Evolutionary conservation across 2,329 filamentous ascomycete species (phyloP).

Genomic region (Hymenoscyphus scutula): DNA sequence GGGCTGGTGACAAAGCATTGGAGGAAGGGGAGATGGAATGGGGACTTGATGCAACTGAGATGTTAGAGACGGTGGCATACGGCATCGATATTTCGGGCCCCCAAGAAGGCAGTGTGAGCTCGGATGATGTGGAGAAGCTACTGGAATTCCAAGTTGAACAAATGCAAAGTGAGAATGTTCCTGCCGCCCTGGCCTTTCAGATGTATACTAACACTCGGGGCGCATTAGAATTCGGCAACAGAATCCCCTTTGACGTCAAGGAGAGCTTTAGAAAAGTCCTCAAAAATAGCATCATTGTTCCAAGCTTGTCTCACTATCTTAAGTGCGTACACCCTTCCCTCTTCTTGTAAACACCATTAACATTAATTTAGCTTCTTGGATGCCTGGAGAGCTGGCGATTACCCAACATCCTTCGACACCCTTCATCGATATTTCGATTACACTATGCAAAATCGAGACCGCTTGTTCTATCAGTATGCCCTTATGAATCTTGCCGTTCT

Average conservation of each 20-base stretch:
- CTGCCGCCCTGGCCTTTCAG: background rate
- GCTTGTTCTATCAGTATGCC: constrained; percentile 90
- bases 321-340: constrained; percentile 45
- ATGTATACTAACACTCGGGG: constrained; percentile 24
- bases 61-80: constrained; percentile 35
- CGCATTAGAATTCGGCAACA: constrained; percentile 64
- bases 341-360: constrained; percentile 17
- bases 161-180: constrained; percentile 66
- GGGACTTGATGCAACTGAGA: constrained; percentile 47
- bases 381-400: constrained; percentile 87
- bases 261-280: constrained; percentile 68
- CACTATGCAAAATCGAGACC: constrained; percentile 80
- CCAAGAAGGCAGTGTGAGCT: constrained; percentile 55
- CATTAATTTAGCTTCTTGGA: constrained; percentile 69
- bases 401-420: constrained; percentile 83
- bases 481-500: constrained; percentile 89
- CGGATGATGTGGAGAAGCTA: constrained; percentile 75
- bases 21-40: constrained; percentile 49
- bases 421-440: constrained; percentile 97
- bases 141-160: constrained; percentile 86
- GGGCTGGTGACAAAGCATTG: constrained; percentile 60
- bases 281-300: constrained; percentile 63
- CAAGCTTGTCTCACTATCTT: constrained; percentile 74
- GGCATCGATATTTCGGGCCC: constrained; percentile 21
- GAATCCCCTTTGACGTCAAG: constrained; percentile 73